Base-by-base conservation (phyloP, 768 basidiomycete species). In the Boletus patriciae region DNA sequence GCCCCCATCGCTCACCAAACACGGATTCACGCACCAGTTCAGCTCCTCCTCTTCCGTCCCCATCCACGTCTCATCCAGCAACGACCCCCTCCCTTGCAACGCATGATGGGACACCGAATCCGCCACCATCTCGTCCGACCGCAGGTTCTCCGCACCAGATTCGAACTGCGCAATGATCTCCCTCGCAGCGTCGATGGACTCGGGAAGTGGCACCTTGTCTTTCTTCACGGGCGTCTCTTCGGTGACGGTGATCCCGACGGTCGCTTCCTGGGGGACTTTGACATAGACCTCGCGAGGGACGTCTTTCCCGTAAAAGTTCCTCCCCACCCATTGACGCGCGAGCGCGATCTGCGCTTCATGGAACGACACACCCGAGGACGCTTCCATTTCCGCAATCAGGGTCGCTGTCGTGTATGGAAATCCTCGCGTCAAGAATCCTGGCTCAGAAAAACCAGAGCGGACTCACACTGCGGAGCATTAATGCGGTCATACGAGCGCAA, bases 401-500 rank as follows among this genome's bases (percentile, higher is more conserved):
- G 76, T 71, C 43, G 67, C 78, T 76, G 29, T 55, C 52, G 49
- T 3, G 11, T n/a, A 31, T 13, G 12, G 19, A 41, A 47, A 49
- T 10, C 3, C n/a, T 52, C 19, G 18, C 25, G 23, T 57, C 44
- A 67, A 79, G 16, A 67, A 69, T 21, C 54, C 70, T 65, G 45
- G 21, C 37, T 16, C 16, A 12, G 43, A 41, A 27, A 23, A 27
- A 36, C 0, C n/a, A 13, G 23, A 33, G 6, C 31, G 15, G 6
- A 69, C 81, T 66, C 58, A 86, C 86, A 73, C 59, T 76, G 70
- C 2, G 91, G 88, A 0, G 87, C 86, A 66, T 94, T 94, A 66
- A 95, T 91, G 25, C 94, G 80, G 67, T 98, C 95, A 68, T 95
- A 99, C 1, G 87, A 77, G 31, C 97, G 83, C 25, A 99, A 79